Conservation (phyloP, 805 yeast species). For the Ogataea sp. region DNA sequence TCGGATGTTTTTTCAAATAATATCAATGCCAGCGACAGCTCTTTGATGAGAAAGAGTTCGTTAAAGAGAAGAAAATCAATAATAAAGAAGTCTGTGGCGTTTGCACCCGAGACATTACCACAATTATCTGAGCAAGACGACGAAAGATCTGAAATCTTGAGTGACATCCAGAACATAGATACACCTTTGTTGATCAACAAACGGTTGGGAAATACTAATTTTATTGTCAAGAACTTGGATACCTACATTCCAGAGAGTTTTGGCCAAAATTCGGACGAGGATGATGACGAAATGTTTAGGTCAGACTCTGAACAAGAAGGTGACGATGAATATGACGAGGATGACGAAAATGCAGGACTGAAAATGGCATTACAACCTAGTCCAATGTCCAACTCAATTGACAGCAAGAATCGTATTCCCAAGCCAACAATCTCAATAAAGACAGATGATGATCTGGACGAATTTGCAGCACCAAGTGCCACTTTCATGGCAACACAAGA, state of each 20-base stretch:
- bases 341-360: conserved; percentile 4
- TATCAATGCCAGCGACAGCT: conserved; percentile 8
- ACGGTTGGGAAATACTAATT: conserved; percentile 20
- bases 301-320: conserved; percentile 7
- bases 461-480: conserved; percentile 8
- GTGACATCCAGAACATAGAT: conserved; percentile 30
- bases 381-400: conserved; percentile 11
- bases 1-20: neutral
- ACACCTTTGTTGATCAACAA: conserved; percentile 16
- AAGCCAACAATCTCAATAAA: conserved; percentile 4
- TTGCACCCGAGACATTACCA: conserved; percentile 14
- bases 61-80: conserved; percentile 16
- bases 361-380: neutral
- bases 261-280: neutral
- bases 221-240: conserved; percentile 25
- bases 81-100: conserved; percentile 22
- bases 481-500: conserved; percentile 12
- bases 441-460: neutral
- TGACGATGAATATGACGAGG: conserved; percentile 2
- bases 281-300: neutral
- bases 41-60: conserved; percentile 16
- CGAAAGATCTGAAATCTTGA: conserved; percentile 29
- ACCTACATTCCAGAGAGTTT: conserved; percentile 12
- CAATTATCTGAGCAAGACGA: conserved; percentile 23
- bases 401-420: conserved; percentile 12